These are phyloP conservation scores for Fusarium xylarioides DNA, from an alignment of 2,329 filamentous ascomycete genomes.

Conservation along the genomic window DNA sequence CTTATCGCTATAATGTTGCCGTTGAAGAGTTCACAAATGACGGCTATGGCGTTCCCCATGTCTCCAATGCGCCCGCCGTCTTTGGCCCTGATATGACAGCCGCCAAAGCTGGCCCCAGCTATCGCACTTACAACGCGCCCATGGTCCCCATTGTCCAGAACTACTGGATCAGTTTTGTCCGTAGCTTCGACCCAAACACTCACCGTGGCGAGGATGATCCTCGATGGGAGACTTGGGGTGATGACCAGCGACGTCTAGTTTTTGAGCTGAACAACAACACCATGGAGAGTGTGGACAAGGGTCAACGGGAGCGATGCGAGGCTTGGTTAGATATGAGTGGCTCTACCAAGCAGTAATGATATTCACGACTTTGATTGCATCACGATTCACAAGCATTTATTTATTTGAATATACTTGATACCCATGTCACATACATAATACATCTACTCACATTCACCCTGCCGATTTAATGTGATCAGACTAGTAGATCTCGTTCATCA, in stretches of 20 bases:
- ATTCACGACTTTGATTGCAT: not conserved
- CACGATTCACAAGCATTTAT: not conserved
- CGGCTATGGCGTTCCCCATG: slow-evolving; percentile 59
- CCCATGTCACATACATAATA: slow-evolving; percentile 12
- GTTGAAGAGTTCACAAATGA: slow-evolving; percentile 48
- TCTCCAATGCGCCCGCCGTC: slow-evolving; percentile 58
- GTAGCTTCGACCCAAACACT: slow-evolving; percentile 55
- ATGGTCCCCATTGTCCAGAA: slow-evolving; percentile 58
- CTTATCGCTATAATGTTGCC: slow-evolving; percentile 60
- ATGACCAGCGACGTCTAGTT: slow-evolving; percentile 45
- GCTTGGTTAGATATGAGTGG: slow-evolving; percentile 53
- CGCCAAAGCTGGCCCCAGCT: slow-evolving; percentile 45
- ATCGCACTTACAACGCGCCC: slow-evolving; percentile 54
- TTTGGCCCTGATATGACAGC: slow-evolving; percentile 54
- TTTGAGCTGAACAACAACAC: slow-evolving; percentile 51
- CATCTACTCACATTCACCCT: not conserved
- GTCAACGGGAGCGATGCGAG: slow-evolving; percentile 50
- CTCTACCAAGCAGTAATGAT: slow-evolving; percentile 39
- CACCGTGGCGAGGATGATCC: slow-evolving; percentile 48
- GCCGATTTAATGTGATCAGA: not conserved
- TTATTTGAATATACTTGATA: slow-evolving; percentile 19
- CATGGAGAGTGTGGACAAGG: slow-evolving; percentile 51
- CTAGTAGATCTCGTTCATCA: not conserved
- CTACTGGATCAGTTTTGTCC: slow-evolving; percentile 62
- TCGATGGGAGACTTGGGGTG: slow-evolving; percentile 54